Percentiles rank a stretch among this genome's conserved stretches.
phyloP scores from a whole-genome alignment of 1,284 basidiomycete species.

The Thecaphora thlaspeos region DNA sequence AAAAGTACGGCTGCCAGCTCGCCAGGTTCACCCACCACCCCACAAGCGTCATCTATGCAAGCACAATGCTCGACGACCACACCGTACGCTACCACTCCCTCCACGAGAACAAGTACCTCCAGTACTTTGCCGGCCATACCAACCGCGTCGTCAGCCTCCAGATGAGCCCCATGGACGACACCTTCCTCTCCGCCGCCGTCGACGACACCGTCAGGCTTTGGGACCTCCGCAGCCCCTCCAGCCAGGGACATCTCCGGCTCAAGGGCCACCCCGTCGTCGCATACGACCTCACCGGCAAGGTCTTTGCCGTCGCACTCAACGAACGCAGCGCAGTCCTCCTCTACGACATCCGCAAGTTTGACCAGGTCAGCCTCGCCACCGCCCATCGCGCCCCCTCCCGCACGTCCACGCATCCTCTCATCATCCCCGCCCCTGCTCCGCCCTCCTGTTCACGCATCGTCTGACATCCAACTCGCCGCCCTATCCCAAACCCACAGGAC shows the following conservation, averaged over 20 bases:
- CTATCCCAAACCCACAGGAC: conserved; percentile 60
- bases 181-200: conserved; percentile 88
- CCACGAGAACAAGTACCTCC: conserved; percentile 91
- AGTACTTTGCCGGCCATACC: conserved; percentile 94
- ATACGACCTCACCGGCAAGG: conserved; percentile 82
- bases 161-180: conserved; percentile 88
- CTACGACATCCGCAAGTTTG: conserved; percentile 84
- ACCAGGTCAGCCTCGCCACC: conserved; percentile 64
- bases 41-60: conserved; percentile 81
- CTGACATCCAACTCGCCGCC: background rate
- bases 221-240: conserved; percentile 80
- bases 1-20: conserved; percentile 94
- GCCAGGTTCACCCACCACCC: conserved; percentile 91
- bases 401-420: too few relatives aligned
- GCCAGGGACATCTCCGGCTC: conserved; percentile 65
- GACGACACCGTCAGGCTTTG: conserved; percentile 95
- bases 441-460: background rate
- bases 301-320: conserved; percentile 91
- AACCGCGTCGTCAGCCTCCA: conserved; percentile 79
- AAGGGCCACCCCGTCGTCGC: conserved; percentile 75
- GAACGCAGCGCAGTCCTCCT: conserved; percentile 43
- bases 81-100: conserved; percentile 90
- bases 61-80: conserved; percentile 87
- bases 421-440: too few relatives aligned
- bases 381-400: too few relatives aligned